A percentile compares a stretch with the other conserved stretches of the same genome.
Evolutionary conservation across 2,329 filamentous ascomycete genomes (phyloP).

Genomic region (Cladobotryum mycophilum): DNA sequence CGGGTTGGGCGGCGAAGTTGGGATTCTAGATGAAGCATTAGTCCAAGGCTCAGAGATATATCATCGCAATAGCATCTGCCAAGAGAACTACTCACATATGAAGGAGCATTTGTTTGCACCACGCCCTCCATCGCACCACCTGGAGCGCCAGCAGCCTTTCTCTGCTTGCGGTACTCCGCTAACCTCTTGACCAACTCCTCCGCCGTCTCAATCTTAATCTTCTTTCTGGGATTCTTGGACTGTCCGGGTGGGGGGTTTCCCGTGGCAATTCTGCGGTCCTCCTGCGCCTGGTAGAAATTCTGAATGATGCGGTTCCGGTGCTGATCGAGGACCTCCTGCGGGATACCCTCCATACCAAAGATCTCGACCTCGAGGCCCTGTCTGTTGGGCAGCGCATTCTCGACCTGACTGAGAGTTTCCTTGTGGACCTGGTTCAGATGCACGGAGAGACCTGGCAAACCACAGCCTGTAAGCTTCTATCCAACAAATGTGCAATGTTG

Average conservation of each 20-base stretch:
- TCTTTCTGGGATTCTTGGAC: conserved; percentile 60
- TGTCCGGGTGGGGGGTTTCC: conserved; percentile 74
- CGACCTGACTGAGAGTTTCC: conserved; percentile 77
- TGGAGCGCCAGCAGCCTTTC: conserved; percentile 44
- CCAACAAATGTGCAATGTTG: neutral
- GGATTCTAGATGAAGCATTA: neutral
- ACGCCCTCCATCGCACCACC: conserved; percentile 38
- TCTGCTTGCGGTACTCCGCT: conserved; percentile 67
- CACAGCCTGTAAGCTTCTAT: conserved; percentile 1
- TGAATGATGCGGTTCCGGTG: conserved; percentile 83
- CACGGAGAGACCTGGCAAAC: conserved; percentile 71
- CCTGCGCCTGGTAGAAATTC: conserved; percentile 78
- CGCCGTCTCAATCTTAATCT: conserved; percentile 65
- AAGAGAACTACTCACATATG: conserved; percentile 1
- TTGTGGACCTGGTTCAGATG: conserved; percentile 99
- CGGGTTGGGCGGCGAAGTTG: conserved; percentile 12
- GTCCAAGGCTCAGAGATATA: conserved; percentile 17
- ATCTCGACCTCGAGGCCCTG: conserved; percentile 87
- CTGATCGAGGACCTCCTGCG: conserved; percentile 72
- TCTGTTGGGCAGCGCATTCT: conserved; percentile 85
- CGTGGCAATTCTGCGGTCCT: conserved; percentile 72
- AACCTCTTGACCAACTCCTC: conserved; percentile 76
- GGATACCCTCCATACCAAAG: conserved; percentile 97
- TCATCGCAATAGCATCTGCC: neutral
- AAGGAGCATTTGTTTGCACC: conserved; percentile 13